Conservation (phyloP, 441 rosid species). For the Gossypium gossypioides region DNA sequence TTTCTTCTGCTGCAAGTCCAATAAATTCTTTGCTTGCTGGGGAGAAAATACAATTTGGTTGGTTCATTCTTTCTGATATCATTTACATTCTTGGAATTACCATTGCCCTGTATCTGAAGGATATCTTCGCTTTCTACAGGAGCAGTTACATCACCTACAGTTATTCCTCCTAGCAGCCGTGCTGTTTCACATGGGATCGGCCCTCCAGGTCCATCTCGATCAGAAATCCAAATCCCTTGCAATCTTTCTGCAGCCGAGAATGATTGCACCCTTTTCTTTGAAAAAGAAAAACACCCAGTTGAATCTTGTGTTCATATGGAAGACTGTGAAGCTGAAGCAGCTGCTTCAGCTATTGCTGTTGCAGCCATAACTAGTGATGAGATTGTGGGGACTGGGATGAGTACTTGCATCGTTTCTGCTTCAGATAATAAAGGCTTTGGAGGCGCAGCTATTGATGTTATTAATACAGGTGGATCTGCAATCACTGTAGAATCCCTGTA, state of each 20-base stretch:
- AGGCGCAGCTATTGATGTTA: slow-evolving; percentile 37
- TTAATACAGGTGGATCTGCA: slow-evolving; percentile 28
- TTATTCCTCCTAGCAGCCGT: slow-evolving; percentile 48
- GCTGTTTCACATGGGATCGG: slow-evolving; percentile 50
- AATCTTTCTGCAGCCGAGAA: slow-evolving; percentile 38
- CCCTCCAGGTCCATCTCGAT: slow-evolving; percentile 44
- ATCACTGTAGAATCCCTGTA: neutral
- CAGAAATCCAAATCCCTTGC: slow-evolving; percentile 38
- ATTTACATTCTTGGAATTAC: neutral
- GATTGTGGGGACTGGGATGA: slow-evolving; percentile 40
- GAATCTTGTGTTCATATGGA: slow-evolving; percentile 50
- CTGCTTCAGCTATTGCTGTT: slow-evolving; percentile 89
- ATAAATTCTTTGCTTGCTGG: slow-evolving; percentile 81
- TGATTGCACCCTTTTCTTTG: slow-evolving; percentile 55
- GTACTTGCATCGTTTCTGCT: slow-evolving; percentile 37
- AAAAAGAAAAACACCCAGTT: slow-evolving; percentile 49
- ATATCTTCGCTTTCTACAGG: slow-evolving; percentile 37
- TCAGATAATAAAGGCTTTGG: slow-evolving; percentile 52
- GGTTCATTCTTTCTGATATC: slow-evolving; percentile 16
- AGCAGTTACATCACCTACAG: slow-evolving; percentile 82
- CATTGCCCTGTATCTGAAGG: slow-evolving; percentile 6
- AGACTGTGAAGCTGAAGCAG: slow-evolving; percentile 81
- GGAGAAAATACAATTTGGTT: slow-evolving; percentile 96
- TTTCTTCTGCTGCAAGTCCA: slow-evolving; percentile 62
- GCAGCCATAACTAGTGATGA: slow-evolving; percentile 89